phyloP scores from a whole-genome alignment of 345 rosid species.

The Acer yangbiense region DNA sequence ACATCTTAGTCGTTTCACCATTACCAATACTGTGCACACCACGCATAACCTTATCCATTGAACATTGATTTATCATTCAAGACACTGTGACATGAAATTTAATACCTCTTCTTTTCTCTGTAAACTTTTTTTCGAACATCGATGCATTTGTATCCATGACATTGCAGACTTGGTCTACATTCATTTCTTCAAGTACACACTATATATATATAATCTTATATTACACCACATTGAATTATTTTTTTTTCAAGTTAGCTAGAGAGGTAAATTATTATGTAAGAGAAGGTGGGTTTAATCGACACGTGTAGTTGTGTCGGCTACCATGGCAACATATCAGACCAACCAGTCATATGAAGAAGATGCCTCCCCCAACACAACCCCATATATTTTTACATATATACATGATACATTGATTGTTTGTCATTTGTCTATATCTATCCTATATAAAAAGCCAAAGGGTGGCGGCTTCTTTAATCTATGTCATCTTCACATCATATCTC shows the following conservation, averaged over 20 bases:
- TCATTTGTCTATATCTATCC: constrained; percentile 4
- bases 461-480: constrained; percentile 53
- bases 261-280: constrained; percentile 32
- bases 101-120: not conserved
- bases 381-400: not conserved
- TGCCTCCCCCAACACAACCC: constrained; percentile 7
- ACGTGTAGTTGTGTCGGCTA: constrained; percentile 70
- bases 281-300: constrained; percentile 31
- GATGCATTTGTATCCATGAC: constrained; percentile 25
- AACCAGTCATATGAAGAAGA: constrained; percentile 21
- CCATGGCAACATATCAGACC: constrained; percentile 42
- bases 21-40: constrained; percentile 32
- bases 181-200: constrained; percentile 28
- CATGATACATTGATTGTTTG: not conserved
- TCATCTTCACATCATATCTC: constrained; percentile 17
- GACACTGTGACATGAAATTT: constrained; percentile 12
- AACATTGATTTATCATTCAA: constrained; percentile 24
- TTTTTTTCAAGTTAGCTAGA: not conserved
- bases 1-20: not conserved
- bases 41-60: constrained; percentile 48
- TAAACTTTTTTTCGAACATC: constrained; percentile 27
- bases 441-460: constrained; percentile 41
- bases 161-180: constrained; percentile 35
- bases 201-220: too few species aligned
- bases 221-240: constrained; percentile 3